Evolutionary conservation across 768 basidiomycete genomes (phyloP).

Genomic region (Podaxis rugospora): DNA sequence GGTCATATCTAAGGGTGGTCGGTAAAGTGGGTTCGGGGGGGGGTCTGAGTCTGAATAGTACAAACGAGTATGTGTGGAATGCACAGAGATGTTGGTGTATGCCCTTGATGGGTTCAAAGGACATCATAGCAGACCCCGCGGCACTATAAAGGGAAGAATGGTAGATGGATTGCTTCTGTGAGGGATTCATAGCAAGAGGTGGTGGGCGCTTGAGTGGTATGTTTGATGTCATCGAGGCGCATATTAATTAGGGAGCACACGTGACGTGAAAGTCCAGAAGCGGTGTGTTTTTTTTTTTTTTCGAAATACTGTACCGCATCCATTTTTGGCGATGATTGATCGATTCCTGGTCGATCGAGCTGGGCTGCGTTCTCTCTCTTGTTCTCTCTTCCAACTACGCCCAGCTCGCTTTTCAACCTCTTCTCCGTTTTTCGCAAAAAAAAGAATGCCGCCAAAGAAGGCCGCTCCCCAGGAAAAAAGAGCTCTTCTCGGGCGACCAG

Average conservation of each 20-base stretch:
- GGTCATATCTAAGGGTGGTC: not conserved
- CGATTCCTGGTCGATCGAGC: conserved; percentile 17
- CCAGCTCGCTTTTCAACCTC: conserved; percentile 33
- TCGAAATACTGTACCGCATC: not conserved
- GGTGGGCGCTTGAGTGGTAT: not conserved
- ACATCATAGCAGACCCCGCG: conserved; percentile 9
- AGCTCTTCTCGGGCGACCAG: conserved; percentile 80
- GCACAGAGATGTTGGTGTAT: conserved; percentile 13
- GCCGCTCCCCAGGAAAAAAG: conserved; percentile 76
- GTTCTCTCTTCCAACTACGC: conserved; percentile 12
- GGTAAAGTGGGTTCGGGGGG: not conserved
- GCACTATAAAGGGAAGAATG: conserved; percentile 6
- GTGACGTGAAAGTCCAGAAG: not conserved
- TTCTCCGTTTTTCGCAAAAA: conserved; percentile 37
- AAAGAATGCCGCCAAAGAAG: conserved; percentile 92
- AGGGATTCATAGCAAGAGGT: not conserved
- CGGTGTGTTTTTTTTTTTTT: conserved; percentile 2
- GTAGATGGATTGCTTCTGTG: conserved; percentile 7
- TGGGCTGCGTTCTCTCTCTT: conserved; percentile 19
- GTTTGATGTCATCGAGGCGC: not conserved
- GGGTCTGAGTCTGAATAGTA: not conserved
- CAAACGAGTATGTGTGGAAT: conserved; percentile 10
- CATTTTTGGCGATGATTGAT: conserved; percentile 21
- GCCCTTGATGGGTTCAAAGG: conserved; percentile 8
- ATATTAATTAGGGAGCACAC: not conserved